phyloP scores from a whole-genome alignment of 331 rosid species.

The Cydonia oblonga region DNA sequence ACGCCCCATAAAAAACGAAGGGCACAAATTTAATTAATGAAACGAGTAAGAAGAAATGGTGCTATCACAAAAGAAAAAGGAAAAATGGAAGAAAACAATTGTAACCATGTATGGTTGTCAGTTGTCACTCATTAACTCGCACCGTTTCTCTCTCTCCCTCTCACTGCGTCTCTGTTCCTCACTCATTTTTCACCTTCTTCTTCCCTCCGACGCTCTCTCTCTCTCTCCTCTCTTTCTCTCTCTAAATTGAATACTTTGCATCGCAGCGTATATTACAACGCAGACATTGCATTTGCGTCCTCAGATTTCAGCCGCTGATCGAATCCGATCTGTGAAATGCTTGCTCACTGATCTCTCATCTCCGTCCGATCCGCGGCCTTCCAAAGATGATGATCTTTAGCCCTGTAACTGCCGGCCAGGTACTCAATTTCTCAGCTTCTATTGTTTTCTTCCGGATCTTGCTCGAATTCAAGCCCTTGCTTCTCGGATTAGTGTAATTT shows the following conservation, averaged over 20 bases:
- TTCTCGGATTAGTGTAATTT: not conserved
- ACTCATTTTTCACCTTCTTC: slow-evolving; percentile 15
- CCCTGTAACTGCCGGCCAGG: slow-evolving; percentile 77
- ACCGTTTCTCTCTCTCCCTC: no score
- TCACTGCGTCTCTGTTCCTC: not conserved
- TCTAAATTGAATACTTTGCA: not conserved
- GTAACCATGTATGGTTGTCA: not conserved
- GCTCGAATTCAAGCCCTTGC: not conserved
- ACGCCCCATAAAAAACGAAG: not conserved
- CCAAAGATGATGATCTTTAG: slow-evolving; percentile 38
- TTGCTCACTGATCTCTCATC: slow-evolving; percentile 21
- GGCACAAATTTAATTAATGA: no score
- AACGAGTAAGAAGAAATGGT: not conserved
- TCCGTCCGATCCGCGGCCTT: not conserved
- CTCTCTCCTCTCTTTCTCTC: not conserved
- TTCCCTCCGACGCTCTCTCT: not conserved
- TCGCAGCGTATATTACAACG: not conserved
- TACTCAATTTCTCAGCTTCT: slow-evolving; percentile 4
- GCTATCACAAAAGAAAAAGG: not conserved
- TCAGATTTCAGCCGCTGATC: not conserved
- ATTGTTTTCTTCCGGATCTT: slow-evolving; percentile 18
- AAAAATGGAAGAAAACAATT: not conserved
- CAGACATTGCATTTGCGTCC: not conserved
- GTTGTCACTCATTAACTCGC: no score
- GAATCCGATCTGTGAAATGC: slow-evolving; percentile 34